Evolutionary conservation across 2,329 filamentous ascomycete species (phyloP), one percentile per base, ranked within the genome.

Genomic region (Colletotrichum scovillei): DNA sequence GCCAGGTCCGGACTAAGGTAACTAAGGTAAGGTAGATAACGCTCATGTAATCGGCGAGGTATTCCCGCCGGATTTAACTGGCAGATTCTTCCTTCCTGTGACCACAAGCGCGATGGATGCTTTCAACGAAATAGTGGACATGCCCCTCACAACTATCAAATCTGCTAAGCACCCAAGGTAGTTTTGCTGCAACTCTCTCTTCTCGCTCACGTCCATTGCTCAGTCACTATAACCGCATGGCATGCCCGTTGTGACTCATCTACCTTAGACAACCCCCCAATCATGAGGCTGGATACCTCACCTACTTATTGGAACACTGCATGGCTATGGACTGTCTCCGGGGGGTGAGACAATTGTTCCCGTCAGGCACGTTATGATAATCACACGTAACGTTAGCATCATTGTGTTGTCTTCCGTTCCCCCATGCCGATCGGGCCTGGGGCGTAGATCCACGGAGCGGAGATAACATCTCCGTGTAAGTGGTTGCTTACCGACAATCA

Each of bases 381-480:
- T 49, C n/a, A 28, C 56, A 67, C 32, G 46, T 49, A 67, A 56
- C 49, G 55, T 49, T 63, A 63, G 46, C 57, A 57, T 67, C 57
- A 57, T 26, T 12, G 14, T 56, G 28, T 42, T 19, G 2, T 46
- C 4, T 66, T 30, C 30, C 32, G 28, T 38, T 69, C 22, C 58
- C 30, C 30, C 14, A 35, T 42, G 35, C 49, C 58, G 52, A 57
- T 67, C 63, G 46, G 56, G 32, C 19, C n/a, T 52, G 42, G n/a
- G 26, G 53, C 28, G 5, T 28, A 32, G 55, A 60, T 56, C 42
- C 62, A 55, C 42, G 66, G 66, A 35, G 65, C 59, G 59, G 66
- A 69, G 46, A 69, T 69, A 64, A 46, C 30, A 59, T 60, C 28
- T 32, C 66, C 42, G 69, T 42, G 55, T 62, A 19, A 26, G 26